phyloP scores from a whole-genome alignment of 73 alveolate species.

The Tetrahymena borealis region DNA sequence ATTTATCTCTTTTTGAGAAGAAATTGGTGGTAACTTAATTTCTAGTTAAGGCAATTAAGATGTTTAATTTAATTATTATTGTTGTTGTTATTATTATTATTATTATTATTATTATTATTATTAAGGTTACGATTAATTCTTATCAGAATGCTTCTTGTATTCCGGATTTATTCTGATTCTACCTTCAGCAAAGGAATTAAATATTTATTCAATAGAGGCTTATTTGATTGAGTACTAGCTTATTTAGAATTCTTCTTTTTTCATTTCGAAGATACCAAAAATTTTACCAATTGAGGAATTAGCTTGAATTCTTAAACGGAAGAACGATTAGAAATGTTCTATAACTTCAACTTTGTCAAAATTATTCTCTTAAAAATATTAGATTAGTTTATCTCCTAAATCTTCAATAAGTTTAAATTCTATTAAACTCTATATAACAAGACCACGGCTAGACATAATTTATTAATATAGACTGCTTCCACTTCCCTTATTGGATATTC shows the following conservation, averaged over 20 bases:
- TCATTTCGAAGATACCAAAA: neutral
- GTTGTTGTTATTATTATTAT: neutral
- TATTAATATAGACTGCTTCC: neutral
- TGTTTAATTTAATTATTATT: neutral
- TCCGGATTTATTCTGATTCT: neutral
- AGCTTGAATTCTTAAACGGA: neutral
- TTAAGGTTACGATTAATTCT: neutral
- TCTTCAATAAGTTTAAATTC: neutral
- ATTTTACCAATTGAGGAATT: neutral
- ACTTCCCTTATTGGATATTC: neutral
- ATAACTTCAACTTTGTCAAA: neutral
- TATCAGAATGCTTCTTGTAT: neutral
- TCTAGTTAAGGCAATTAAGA: neutral
- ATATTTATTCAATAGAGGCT: neutral
- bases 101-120: neutral
- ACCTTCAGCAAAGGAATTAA: neutral
- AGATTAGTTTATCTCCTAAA: neutral
- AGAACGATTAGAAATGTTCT: neutral
- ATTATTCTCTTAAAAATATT: neutral
- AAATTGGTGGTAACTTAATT: neutral
- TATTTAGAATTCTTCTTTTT: neutral
- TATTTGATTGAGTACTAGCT: neutral
- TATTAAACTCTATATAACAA: neutral
- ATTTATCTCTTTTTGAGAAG: too few relatives aligned
- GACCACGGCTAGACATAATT: neutral